Evolutionary conservation across 495 filamentous ascomycete species (phyloP).

Genomic region (Articulospora tetracladia): DNA sequence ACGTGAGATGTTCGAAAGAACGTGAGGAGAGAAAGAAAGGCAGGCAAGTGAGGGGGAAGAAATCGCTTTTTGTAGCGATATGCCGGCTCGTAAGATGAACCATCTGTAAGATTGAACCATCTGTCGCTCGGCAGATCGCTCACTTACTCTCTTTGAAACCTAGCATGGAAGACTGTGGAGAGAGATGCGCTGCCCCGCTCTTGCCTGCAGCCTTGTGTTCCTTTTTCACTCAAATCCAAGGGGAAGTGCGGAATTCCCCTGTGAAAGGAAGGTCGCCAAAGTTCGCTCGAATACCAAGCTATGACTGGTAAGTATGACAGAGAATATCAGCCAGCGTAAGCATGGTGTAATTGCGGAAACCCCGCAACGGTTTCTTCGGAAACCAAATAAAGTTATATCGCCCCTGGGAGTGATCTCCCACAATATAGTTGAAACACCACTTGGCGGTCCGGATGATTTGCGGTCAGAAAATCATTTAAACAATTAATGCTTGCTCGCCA

Average conservation of each 20-base stretch:
- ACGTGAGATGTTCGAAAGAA: constrained; percentile 1
- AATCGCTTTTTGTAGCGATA: background rate
- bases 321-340: background rate
- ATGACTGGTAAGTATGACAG: too few relatives aligned
- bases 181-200: background rate
- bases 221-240: background rate
- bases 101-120: background rate
- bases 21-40: background rate
- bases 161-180: background rate
- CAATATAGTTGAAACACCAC: background rate
- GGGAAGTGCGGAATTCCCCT: too few relatives aligned
- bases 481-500: background rate
- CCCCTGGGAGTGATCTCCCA: background rate
- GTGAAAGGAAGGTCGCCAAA: too few relatives aligned
- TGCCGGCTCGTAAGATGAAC: background rate
- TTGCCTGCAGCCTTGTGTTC: background rate
- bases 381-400: background rate
- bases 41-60: background rate
- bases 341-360: background rate
- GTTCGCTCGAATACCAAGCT: too few relatives aligned
- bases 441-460: background rate
- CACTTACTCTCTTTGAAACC: background rate
- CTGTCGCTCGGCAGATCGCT: background rate
- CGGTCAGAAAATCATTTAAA: background rate
- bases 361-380: background rate